These are phyloP conservation scores for Colletotrichum echinochloae DNA, from an alignment of 2,329 filamentous ascomycete species.

Conservation along the genomic window DNA sequence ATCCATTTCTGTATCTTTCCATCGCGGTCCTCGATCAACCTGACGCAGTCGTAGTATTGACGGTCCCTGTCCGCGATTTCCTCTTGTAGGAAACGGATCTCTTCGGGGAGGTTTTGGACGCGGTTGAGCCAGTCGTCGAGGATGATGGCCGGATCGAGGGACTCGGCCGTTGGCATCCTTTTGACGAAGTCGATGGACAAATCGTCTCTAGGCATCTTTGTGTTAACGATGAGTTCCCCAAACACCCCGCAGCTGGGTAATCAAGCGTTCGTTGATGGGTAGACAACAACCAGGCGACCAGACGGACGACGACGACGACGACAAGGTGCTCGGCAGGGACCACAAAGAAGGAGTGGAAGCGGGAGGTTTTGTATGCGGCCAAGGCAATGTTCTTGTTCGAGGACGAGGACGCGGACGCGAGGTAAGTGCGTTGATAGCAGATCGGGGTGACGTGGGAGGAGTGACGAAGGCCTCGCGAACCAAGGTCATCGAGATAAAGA, in stretches of 20 bases:
- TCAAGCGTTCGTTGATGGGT: conserved; percentile 22
- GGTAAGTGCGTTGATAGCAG: conserved; percentile 6
- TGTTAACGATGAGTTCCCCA: conserved; percentile 61
- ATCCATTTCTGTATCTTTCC: conserved; percentile 84
- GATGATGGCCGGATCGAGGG: conserved; percentile 74
- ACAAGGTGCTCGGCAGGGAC: conserved; percentile 14
- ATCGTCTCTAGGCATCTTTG: conserved; percentile 78
- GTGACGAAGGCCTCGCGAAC: conserved; percentile 19
- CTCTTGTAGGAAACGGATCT: conserved; percentile 85
- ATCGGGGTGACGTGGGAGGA: background rate
- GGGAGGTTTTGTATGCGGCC: background rate
- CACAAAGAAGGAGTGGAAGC: conserved; percentile 10
- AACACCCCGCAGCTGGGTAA: conserved; percentile 17
- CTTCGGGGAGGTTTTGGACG: conserved; percentile 83
- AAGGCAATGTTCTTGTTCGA: conserved; percentile 14
- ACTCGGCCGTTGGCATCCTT: conserved; percentile 72
- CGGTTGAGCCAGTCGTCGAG: conserved; percentile 82
- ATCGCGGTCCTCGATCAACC: conserved; percentile 78
- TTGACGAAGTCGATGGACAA: conserved; percentile 77
- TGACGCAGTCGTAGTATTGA: conserved; percentile 75
- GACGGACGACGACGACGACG: conserved; percentile 12
- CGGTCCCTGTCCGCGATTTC: conserved; percentile 86
- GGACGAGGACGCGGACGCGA: conserved; percentile 8
- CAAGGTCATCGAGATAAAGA: conserved; percentile 29
- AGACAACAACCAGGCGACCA: conserved; percentile 9